phyloP scores from a whole-genome alignment of 73 alveolate genomes.

The Paramecium bursaria region DNA sequence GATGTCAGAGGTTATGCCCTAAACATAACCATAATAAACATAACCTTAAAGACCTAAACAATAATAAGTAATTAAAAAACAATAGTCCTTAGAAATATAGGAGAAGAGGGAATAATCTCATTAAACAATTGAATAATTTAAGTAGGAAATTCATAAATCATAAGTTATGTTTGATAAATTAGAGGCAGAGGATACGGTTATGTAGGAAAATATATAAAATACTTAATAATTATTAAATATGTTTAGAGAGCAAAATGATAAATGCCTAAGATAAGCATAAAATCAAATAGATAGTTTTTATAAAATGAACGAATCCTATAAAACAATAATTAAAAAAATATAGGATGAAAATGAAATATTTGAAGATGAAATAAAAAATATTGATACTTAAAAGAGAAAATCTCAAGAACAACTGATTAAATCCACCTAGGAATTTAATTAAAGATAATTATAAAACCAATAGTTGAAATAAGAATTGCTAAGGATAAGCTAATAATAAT shows the following conservation, averaged over 20 bases:
- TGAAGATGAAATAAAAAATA: conserved; percentile 30
- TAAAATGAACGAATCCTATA: conserved; percentile 30
- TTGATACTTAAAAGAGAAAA: conserved; percentile 18
- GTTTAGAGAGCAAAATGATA: conserved; percentile 30
- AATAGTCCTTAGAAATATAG: neutral
- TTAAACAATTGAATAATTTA: neutral
- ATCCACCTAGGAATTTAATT: conserved; percentile 19
- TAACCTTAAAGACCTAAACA: neutral
- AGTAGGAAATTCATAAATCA: neutral
- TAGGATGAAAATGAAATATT: conserved; percentile 55
- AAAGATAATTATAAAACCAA: conserved; percentile 22
- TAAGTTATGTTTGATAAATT: neutral
- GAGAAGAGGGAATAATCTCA: neutral
- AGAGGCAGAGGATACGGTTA: neutral
- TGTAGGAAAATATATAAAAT: neutral
- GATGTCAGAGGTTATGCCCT: no score
- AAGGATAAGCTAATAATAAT: neutral
- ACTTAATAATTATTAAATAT: neutral
- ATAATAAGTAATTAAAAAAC: neutral
- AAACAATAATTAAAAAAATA: conserved; percentile 29
- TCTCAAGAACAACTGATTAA: neutral
- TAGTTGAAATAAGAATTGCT: conserved; percentile 35
- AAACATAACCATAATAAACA: no score
- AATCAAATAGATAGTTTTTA: conserved; percentile 14
- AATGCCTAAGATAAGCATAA: conserved; percentile 5